Evolutionary conservation across 129 eudicot species (phyloP), one percentile per base, ranked within the genome.

Genomic region (Escallonia rubra): DNA sequence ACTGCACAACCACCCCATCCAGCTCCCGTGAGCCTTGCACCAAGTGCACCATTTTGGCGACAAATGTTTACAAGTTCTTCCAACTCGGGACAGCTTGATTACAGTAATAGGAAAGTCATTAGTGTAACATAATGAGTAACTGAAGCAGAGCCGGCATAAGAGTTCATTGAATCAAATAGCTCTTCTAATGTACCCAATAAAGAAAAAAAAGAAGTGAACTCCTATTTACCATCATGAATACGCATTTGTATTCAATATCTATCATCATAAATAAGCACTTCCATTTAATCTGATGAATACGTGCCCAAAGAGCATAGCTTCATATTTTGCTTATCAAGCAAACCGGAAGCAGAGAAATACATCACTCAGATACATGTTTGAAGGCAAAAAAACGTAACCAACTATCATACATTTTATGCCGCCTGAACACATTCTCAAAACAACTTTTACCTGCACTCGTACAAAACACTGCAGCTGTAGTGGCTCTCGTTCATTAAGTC

Each of bases 1-100:
- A 89, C 99, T 2, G 88, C 91, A 70, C 99, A 93, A 62, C 99
- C 99, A 63, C 99, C 99, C 99, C 99, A 89, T 54, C 99, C 99
- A 23, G 96, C 99, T 50, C 99, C 99, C 0, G 99, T 93, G 39
- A 93, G 92, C 88, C 99, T 89, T 4, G 99, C 89, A 55, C 99
- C 99, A 39, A 93, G 81, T 41, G 96, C 99, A 58, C 95, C 96
- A 9, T 93, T 86, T 4, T 66, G 76, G 57, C 85, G 79, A 61
- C 92, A 86, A 70, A 76, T 64, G 63, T 78, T 77, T 5, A 93
- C 99, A 71, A 93, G 86, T 75, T 93, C 99, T 79, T 93, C 99
- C 69, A 93, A 76, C 72, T 93, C 99, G 4, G 87, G 93, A 71
- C 99, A 93, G 67, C 99, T 93, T 80, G 3, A 3, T 4, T 54